phyloP scores from a whole-genome alignment of 768 basidiomycete species.

The Suillus decipiens region DNA sequence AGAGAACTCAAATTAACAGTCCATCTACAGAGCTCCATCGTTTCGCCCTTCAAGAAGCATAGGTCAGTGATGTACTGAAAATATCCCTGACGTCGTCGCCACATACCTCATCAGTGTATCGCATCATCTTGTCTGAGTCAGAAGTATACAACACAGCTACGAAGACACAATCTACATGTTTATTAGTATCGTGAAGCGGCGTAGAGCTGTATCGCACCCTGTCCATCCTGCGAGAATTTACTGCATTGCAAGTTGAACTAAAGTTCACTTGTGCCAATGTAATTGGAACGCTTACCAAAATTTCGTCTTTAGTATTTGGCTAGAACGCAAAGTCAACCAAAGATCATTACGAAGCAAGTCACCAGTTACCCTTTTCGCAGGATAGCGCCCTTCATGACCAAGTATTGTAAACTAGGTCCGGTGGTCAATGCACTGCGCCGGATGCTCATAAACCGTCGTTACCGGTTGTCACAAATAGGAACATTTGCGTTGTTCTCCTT shows the following conservation, averaged over 20 bases:
- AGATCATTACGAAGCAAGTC: background rate
- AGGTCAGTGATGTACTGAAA: constrained; percentile 22
- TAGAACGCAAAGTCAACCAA: constrained; percentile 30
- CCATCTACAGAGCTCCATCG: constrained; percentile 79
- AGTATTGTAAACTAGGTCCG: constrained; percentile 71
- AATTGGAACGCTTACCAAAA: constrained; percentile 59
- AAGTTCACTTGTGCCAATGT: constrained; percentile 8
- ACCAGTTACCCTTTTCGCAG: constrained; percentile 76
- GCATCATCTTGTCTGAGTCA: constrained; percentile 71
- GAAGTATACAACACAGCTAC: constrained; percentile 83
- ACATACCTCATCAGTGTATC: constrained; percentile 77
- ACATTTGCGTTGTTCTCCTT: constrained; percentile 73
- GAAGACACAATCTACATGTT: constrained; percentile 64
- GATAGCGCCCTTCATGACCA: constrained; percentile 86
- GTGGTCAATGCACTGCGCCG: constrained; percentile 12
- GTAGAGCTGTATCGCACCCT: constrained; percentile 39
- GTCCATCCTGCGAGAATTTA: constrained; percentile 66
- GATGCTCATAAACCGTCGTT: constrained; percentile 14
- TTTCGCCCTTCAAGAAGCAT: constrained; percentile 53
- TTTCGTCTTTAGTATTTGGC: constrained; percentile 80
- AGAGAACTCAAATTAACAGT: constrained; percentile 79
- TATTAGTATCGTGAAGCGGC: constrained; percentile 16
- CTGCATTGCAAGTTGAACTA: constrained; percentile 37
- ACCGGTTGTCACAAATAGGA: constrained; percentile 85
- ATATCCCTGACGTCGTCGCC: constrained; percentile 21